Evolutionary conservation across 495 filamentous ascomycete genomes (phyloP).

Genomic region (Aspergillus bridgeri): DNA sequence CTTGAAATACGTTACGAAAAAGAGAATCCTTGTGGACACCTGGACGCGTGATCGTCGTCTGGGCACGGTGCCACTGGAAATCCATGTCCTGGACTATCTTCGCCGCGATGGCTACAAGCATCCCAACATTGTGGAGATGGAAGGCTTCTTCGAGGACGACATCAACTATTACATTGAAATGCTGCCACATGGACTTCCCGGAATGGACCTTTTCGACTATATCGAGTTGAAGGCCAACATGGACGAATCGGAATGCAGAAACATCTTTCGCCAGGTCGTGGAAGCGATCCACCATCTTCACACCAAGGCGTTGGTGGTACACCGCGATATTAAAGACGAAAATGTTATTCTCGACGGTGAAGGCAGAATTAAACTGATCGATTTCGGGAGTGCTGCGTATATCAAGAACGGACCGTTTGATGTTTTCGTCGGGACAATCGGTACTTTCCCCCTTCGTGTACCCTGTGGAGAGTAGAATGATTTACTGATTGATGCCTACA

Average conservation of each 20-base stretch:
- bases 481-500: conserved; percentile 29
- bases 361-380: conserved; percentile 93
- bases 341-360: conserved; percentile 96
- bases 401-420: conserved; percentile 98
- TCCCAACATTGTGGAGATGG: conserved; percentile 98
- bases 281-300: conserved; percentile 88
- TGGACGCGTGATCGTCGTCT: conserved; percentile 94
- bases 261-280: conserved; percentile 92
- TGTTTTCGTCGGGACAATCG: conserved; percentile 98
- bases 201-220: conserved; percentile 99
- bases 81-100: conserved; percentile 94
- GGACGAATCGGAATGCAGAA: conserved; percentile 89
- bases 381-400: conserved; percentile 96
- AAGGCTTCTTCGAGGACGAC: conserved; percentile 97
- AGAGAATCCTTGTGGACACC: conserved; percentile 94
- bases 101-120: conserved; percentile 82
- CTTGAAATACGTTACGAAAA: conserved; percentile 96
- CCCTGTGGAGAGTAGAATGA: neutral
- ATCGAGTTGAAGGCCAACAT: conserved; percentile 95
- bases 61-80: conserved; percentile 96
- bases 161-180: conserved; percentile 99
- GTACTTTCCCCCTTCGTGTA: conserved; percentile 50
- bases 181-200: conserved; percentile 90
- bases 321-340: conserved; percentile 98
- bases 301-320: conserved; percentile 86